Evolutionary conservation across 2,329 filamentous ascomycete species (phyloP).

Genomic region (Clathrospora elynae): DNA sequence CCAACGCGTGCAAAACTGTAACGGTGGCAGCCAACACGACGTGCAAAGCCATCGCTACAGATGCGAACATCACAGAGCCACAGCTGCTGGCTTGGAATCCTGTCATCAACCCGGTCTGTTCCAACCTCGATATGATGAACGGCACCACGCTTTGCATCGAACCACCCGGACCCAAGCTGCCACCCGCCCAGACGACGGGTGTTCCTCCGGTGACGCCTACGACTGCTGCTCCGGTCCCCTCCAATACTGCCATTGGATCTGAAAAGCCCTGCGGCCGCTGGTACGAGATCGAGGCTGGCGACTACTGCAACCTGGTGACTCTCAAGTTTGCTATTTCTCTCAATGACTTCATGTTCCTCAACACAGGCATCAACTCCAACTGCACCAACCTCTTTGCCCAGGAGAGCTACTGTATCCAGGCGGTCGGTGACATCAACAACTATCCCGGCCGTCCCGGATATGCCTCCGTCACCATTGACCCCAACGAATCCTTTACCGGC

Average conservation of each 20-base stretch:
- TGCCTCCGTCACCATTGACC: neutral
- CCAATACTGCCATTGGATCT: neutral
- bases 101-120: neutral
- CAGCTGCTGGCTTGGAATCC: slow-evolving; percentile 5
- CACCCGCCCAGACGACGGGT: neutral
- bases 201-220: neutral
- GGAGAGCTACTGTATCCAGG: slow-evolving; percentile 9
- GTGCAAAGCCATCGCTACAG: slow-evolving; percentile 2
- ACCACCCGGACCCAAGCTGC: neutral
- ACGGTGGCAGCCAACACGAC: neutral
- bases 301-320: slow-evolving; percentile 5
- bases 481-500: no score
- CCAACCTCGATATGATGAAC: neutral
- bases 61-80: slow-evolving; percentile 2
- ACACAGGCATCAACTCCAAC: slow-evolving; percentile 8
- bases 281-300: neutral
- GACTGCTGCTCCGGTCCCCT: neutral
- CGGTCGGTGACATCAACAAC: slow-evolving; percentile 3
- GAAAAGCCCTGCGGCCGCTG: neutral
- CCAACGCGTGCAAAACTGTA: slow-evolving; percentile 7
- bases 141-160: neutral
- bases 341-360: slow-evolving; percentile 11
- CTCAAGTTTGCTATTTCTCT: slow-evolving; percentile 7
- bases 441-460: slow-evolving; percentile 3
- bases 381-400: slow-evolving; percentile 8